Base-by-base conservation (phyloP, 305 asterid genomes). In the Caryopteris hybrid region DNA sequence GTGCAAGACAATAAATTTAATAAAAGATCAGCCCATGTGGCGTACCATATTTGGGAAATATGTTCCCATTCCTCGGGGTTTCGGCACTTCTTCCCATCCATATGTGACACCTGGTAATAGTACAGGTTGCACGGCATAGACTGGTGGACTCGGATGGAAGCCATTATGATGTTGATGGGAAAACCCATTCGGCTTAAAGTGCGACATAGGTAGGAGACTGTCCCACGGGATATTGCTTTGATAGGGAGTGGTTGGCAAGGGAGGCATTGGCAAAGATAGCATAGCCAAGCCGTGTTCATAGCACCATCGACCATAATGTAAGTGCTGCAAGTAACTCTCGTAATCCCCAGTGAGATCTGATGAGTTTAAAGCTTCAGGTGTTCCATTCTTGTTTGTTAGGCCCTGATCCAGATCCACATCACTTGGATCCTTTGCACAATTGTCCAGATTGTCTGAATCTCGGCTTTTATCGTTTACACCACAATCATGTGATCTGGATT, bases 61-160 rank as follows among this genome's bases (percentile, higher is more conserved):
- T 31, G 93, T 87, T 69, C 97, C 93, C 0, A 92, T 89, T 59
- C 97, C 98, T 58, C 96, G 85, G 22, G 86, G 88, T 69, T 88
- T 92, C 6, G 88, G 83, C 76, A 72, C 64, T n/a, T 91, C 98
- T 41, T 87, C 94, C 79, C 83, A 75, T 61, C 81, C 83, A 45
- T 67, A 77, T 16, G 76, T 31, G 39, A 69, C 50, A 54, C 80
- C 76, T 21, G 86, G 90, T n/a, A 83, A 5, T 5, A 80, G 36
- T 14, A 69, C 29, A 13, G 74, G 84, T 46, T 74, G 76, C 77
- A 77, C 36, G 72, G 76, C 64, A 60, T 54, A 78, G 54, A 81
- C 16, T 10, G 77, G 53, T 1, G 77, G 79, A 69, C 38, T 53
- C 6, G 79, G 77, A 38, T 67, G 78, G 51, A 69, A 74, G 25